phyloP scores from a whole-genome alignment of 441 rosid genomes.

The Capsella rubella region DNA sequence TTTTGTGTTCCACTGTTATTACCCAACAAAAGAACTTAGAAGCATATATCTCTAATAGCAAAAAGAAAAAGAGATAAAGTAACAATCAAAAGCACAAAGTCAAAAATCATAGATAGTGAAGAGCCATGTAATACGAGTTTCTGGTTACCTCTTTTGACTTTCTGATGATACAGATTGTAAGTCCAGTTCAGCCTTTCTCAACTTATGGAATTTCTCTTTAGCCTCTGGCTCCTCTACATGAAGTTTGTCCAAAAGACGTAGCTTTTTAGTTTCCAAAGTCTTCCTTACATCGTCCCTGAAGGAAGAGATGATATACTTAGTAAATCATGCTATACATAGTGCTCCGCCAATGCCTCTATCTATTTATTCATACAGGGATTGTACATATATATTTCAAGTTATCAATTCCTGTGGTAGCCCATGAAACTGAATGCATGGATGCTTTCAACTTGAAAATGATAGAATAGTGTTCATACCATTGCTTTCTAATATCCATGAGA shows the following conservation, averaged over 20 bases:
- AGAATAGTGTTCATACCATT: conserved; percentile 54
- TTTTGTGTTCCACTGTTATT: too few relatives aligned
- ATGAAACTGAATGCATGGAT: conserved; percentile 10
- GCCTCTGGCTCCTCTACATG: conserved; percentile 59
- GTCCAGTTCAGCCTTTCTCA: conserved; percentile 65
- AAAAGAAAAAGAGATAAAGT: conserved; percentile 1
- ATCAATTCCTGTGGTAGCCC: conserved; percentile 24
- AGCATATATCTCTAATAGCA: conserved; percentile 24
- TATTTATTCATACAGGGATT: neutral
- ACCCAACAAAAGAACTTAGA: neutral
- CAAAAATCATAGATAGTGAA: conserved; percentile 28
- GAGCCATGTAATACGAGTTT: conserved; percentile 14
- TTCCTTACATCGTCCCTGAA: conserved; percentile 61
- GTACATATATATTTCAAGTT: conserved; percentile 11
- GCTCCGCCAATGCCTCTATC: neutral
- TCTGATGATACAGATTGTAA: conserved; percentile 57
- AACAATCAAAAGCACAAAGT: conserved; percentile 20
- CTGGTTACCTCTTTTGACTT: conserved; percentile 58
- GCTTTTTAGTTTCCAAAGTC: conserved; percentile 64
- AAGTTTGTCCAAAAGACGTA: conserved; percentile 63
- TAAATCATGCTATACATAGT: conserved; percentile 10
- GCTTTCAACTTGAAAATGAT: conserved; percentile 16
- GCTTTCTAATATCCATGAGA: conserved; percentile 54
- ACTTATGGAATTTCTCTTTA: conserved; percentile 58
- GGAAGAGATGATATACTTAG: conserved; percentile 31